Evolutionary conservation across 257 asterid genomes (phyloP), one percentile per base, ranked within the genome.

Genomic region (Rubia yunnanensis): DNA sequence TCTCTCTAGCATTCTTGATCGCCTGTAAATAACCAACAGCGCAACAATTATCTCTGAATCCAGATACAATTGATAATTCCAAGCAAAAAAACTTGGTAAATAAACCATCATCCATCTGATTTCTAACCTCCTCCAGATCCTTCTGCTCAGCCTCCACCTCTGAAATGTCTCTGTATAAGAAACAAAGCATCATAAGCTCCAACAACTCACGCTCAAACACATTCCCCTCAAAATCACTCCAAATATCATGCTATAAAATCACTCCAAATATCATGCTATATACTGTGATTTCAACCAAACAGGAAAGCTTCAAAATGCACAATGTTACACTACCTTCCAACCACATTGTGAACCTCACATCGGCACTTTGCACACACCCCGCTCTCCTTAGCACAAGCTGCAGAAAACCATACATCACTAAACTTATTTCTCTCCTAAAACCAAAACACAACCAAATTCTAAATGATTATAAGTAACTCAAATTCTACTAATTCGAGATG

Each of bases 371-470:
- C 98, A 64, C 98, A 91, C 54, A 88, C 86, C 3, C 77, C 53
- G 54, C 88, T 85, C 86, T 91, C 94, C 96, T 84, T 91, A n/a
- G 96, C 95, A 74, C 98, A 91, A 26, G 84, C 98, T 91, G 78
- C 70, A 76, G 35, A 59, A 23, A 55, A 3, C 41, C 63, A 68
- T 34, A 62, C 63, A 68, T 44, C 20, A 65, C 22, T 7, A 63
- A n/a, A n/a, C n/a, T 30, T 10, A 72, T 38, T 52, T 38, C 66
- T 75, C 60, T 3, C 60, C 60, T 59, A 31, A 49, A n/a, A 62
- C 77, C 64, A 20, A 9, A 20, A 10, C 30, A 5, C 60, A 55
- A 2, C 52, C 7, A 30, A n/a, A 30, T 4, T 41, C 66, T 2
- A 38, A 35, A 18, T 23, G 10, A 1, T 44, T 13, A 38, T 0